Evolutionary conservation across 83 land plant genomes (phyloP), one percentile per base, ranked within the genome.

Genomic region (Isoetes engelmannii): DNA sequence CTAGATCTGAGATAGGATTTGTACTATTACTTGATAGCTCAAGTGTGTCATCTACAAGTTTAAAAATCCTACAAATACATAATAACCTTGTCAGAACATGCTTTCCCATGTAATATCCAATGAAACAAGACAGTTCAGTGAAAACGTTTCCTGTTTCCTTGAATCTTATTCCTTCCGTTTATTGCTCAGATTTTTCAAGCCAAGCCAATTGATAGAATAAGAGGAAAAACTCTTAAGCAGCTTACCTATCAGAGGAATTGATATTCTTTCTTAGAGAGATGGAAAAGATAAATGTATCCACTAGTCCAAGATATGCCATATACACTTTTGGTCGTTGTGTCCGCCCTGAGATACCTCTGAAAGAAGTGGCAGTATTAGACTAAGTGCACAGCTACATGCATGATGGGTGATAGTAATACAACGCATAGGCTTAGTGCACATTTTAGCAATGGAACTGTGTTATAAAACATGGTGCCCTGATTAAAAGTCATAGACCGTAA

Each of bases 31-130:
- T 21, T 8, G 81, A 69, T 9, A 74, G 72, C 44, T 79, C 74
- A 6, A 79, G 37, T 4, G 66, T 73, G 46, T 79, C 78, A 47
- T 68, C 77, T 5, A 74, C 72, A 57, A 67, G 67, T 54, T 79
- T 74, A 20, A 73, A 63, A 44, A 69, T 18, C 76, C 81, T 79
- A 74, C 73, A 62, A 41, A 12, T 53, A 54, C 19, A 53, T 7
- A 2, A 20, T 7, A 44, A 9, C 37, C 37, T 28, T 51, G 17
- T 51, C 13, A 68, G 44, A 49, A 1, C 20, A 68, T 68, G 12
- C 12, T 44, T 8, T 9, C 57, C 12, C 20, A 42, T 46, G 19
- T 0, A 44, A 9, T 9, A 65, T 7, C 13, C 12, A 9, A 42
- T 65, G 9, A 3, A 13, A 9, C 19, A 0, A 45, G 2, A 8